phyloP scores from a whole-genome alignment of 1,284 basidiomycete genomes.

The Cystobasidiaceae sp. region DNA sequence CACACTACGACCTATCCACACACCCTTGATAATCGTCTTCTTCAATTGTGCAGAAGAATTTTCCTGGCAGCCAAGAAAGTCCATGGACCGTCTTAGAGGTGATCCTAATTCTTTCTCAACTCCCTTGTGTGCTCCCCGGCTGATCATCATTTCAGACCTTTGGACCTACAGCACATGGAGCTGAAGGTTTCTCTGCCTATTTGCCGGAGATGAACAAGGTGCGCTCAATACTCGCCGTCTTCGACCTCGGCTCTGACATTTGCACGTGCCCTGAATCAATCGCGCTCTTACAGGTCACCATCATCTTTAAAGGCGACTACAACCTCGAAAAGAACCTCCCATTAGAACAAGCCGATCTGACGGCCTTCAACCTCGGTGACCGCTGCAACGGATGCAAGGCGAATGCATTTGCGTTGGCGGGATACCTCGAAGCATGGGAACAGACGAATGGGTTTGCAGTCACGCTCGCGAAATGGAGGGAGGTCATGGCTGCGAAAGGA shows the following conservation, averaged over 20 bases:
- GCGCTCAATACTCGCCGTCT: background rate
- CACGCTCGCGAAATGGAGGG: conserved; percentile 2
- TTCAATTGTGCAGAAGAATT: background rate
- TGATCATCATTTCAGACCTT: background rate
- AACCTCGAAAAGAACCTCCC: conserved; percentile 29
- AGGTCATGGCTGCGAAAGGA: background rate
- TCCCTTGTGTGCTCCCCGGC: background rate
- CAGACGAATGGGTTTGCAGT: conserved; percentile 29
- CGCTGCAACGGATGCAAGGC: conserved; percentile 29
- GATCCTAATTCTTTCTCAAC: background rate
- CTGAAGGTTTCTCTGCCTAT: conserved; percentile 7
- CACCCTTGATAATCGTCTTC: conserved; percentile 2
- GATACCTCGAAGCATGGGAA: conserved; percentile 24
- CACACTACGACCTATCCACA: too few relatives aligned
- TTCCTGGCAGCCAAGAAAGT: too few relatives aligned
- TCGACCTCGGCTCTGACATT: background rate
- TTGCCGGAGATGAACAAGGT: conserved; percentile 13
- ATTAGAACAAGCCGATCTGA: conserved; percentile 1
- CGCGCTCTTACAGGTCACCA: conserved; percentile 3
- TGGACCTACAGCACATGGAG: conserved; percentile 8
- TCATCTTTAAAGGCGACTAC: conserved; percentile 32
- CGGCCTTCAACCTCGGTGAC: conserved; percentile 13
- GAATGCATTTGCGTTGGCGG: conserved; percentile 17
- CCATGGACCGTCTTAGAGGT: conserved; percentile 13
- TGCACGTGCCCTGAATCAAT: background rate